These are phyloP conservation scores for Amesomyces nigricolor DNA, from an alignment of 2,329 filamentous ascomycete genomes.

Conservation along the genomic window DNA sequence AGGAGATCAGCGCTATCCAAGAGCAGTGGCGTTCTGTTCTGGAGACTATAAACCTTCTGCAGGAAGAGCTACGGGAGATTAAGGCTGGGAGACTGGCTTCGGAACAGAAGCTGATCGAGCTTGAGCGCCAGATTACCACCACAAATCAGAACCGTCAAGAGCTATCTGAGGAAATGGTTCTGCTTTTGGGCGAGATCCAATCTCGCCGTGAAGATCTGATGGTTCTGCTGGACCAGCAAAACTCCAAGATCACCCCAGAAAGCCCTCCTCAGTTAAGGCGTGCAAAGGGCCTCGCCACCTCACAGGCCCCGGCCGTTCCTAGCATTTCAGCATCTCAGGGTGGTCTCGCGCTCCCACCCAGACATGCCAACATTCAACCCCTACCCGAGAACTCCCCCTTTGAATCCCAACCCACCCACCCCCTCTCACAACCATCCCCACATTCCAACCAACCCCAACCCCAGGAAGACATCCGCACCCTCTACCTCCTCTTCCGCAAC, in stretches of 20 bases:
- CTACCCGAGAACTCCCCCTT: not conserved
- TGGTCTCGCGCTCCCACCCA: no score
- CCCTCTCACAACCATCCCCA: not conserved
- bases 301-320: not conserved
- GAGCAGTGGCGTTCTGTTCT: conserved; percentile 13
- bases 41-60: conserved; percentile 15
- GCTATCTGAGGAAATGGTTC: not conserved
- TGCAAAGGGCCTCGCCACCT: no score
- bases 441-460: not conserved
- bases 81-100: conserved; percentile 12
- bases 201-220: conserved; percentile 2
- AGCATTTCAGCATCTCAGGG: no score
- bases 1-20: conserved; percentile 9
- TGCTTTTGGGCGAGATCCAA: conserved; percentile 6
- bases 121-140: conserved; percentile 11
- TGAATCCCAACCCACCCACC: not conserved
- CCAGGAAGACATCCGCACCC: conserved; percentile 19
- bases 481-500: conserved; percentile 19
- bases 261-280: not conserved
- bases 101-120: conserved; percentile 14
- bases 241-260: not conserved
- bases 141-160: not conserved
- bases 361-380: not conserved
- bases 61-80: conserved; percentile 17
- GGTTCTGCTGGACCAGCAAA: conserved; percentile 3